These are phyloP conservation scores for Mucor velutinosus DNA, from an alignment of 371 early-diverging fungal genomes.

Conservation along the genomic window DNA sequence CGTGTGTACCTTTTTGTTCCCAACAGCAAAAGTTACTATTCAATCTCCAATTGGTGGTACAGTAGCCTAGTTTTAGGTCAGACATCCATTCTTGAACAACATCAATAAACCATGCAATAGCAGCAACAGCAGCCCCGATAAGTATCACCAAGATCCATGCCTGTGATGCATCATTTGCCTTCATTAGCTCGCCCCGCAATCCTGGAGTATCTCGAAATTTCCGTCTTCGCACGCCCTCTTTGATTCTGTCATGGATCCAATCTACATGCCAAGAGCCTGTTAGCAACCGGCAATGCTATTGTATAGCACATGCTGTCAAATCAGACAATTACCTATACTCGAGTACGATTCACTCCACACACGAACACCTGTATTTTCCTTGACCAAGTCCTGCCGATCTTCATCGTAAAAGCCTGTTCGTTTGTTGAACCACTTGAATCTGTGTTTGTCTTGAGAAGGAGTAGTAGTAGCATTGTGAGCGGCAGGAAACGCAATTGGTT, in stretches of 20 bases:
- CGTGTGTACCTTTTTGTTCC: conserved; percentile 58
- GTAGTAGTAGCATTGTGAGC: not conserved
- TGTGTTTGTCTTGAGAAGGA: not conserved
- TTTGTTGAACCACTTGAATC: conserved; percentile 41
- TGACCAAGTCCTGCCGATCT: conserved; percentile 56
- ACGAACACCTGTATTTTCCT: conserved; percentile 64
- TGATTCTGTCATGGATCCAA: conserved; percentile 91
- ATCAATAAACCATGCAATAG: conserved; percentile 83
- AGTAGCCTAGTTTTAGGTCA: conserved; percentile 85
- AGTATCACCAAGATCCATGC: conserved; percentile 85
- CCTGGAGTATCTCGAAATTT: conserved; percentile 61
- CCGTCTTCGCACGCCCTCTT: conserved; percentile 82
- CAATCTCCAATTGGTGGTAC: conserved; percentile 80
- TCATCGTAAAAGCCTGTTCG: conserved; percentile 53
- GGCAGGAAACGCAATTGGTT: conserved; percentile 14
- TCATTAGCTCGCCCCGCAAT: conserved; percentile 56
- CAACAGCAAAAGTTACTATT: conserved; percentile 93
- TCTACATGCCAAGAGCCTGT: conserved; percentile 45
- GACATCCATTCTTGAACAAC: conserved; percentile 80
- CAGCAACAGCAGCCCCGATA: conserved; percentile 67
- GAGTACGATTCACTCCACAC: conserved; percentile 70
- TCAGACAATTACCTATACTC: conserved; percentile 69
- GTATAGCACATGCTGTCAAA: not conserved
- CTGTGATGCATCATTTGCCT: conserved; percentile 77
- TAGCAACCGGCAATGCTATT: not conserved